A percentile compares a stretch with the other conserved stretches of the same genome.
Conservation (phyloP, 768 basidiomycete species). For the Pholiota microspora region DNA sequence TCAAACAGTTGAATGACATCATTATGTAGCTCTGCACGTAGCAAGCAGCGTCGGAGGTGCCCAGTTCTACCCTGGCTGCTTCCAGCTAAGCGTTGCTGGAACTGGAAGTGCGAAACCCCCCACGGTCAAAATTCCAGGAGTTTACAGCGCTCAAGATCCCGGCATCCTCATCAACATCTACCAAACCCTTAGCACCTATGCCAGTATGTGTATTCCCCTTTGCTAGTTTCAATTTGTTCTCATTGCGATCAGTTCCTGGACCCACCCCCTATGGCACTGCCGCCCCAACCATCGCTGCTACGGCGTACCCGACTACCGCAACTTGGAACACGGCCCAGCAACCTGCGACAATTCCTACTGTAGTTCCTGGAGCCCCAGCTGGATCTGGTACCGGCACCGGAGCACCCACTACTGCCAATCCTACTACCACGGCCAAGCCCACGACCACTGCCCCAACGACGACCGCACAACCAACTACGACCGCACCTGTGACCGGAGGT, state of each 20-base stretch:
- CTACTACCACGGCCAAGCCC: not conserved
- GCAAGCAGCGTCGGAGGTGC: constrained; percentile 59
- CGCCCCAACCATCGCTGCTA: constrained; percentile 37
- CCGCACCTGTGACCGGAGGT: constrained; percentile 10
- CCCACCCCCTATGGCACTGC: constrained; percentile 41
- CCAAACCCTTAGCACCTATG: constrained; percentile 35
- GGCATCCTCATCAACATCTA: constrained; percentile 58
- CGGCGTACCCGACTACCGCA: constrained; percentile 43
- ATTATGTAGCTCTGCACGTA: constrained; percentile 52
- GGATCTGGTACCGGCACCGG: not conserved
- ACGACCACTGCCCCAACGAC: constrained; percentile 1
- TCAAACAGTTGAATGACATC: constrained; percentile 28
- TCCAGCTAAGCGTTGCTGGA: constrained; percentile 53
- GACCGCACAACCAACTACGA: not conserved
- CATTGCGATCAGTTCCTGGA: constrained; percentile 34
- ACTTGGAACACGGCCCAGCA: constrained; percentile 50
- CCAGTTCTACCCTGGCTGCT: constrained; percentile 77
- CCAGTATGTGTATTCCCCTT: constrained; percentile 25
- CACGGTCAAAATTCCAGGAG: constrained; percentile 62
- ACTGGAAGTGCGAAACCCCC: constrained; percentile 46
- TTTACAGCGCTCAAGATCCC: constrained; percentile 65
- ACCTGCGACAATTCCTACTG: constrained; percentile 43
- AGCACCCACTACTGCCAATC: constrained; percentile 4
- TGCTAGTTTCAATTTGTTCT: not conserved
- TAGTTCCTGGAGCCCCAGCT: constrained; percentile 12